phyloP scores from a whole-genome alignment of 345 rosid genomes.

The Gynandropsis gynandra region DNA sequence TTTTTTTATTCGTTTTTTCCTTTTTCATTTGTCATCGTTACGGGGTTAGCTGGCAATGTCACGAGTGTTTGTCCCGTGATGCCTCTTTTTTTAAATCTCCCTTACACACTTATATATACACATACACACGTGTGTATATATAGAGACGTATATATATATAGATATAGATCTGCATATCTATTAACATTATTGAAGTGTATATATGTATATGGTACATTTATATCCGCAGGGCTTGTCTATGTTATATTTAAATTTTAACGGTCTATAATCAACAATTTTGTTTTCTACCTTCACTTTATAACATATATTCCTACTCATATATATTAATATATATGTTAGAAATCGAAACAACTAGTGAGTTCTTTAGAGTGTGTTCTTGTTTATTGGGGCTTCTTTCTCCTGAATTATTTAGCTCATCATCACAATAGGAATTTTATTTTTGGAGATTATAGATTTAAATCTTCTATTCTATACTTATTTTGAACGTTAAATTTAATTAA shows the following conservation, averaged over 20 bases:
- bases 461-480: too few species aligned
- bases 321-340: too few species aligned
- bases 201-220: conserved; percentile 20
- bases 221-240: conserved; percentile 20
- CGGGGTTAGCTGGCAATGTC: conserved; percentile 33
- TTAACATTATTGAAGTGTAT: conserved; percentile 6
- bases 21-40: conserved; percentile 32
- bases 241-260: conserved; percentile 19
- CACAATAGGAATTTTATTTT: too few species aligned
- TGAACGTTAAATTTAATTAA: too few species aligned
- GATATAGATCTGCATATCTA: not conserved
- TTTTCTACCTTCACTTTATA: conserved; percentile 20
- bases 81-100: conserved; percentile 25
- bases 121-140: conserved; percentile 15
- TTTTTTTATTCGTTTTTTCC: conserved; percentile 27
- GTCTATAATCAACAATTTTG: conserved; percentile 18
- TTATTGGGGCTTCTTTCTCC: too few species aligned
- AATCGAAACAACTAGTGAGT: too few species aligned
- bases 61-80: conserved; percentile 39
- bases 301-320: not conserved
- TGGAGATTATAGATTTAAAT: too few species aligned
- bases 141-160: conserved; percentile 15
- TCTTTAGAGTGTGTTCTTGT: too few species aligned
- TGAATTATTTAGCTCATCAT: too few species aligned
- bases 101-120: not conserved